These are phyloP conservation scores for Verbascum thapsus DNA, from an alignment of 257 asterid species.

Conservation along the genomic window DNA sequence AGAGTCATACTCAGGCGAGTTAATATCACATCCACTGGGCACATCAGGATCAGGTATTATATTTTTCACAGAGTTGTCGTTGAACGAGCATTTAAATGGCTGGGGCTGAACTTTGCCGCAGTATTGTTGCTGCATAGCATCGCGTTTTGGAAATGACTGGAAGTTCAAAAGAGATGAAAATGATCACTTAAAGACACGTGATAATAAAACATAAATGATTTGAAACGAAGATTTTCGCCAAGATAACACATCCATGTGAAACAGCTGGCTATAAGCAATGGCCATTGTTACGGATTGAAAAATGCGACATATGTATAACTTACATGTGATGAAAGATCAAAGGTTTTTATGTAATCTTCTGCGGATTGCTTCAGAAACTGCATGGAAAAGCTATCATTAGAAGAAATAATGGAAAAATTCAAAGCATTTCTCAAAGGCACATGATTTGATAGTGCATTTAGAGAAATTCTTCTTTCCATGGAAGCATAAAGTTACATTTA, in stretches of 20 bases:
- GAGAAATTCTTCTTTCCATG: not conserved
- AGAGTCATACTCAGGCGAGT: conserved; percentile 78
- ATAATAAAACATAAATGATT: conserved; percentile 2
- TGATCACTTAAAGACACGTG: conserved; percentile 22
- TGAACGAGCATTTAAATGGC: conserved; percentile 51
- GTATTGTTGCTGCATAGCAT: conserved; percentile 80
- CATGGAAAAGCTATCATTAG: conserved; percentile 38
- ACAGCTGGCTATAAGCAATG: conserved; percentile 19
- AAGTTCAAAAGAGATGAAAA: conserved; percentile 29
- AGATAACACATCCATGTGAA: conserved; percentile 12
- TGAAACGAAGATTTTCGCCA: conserved; percentile 12
- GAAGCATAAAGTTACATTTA: not conserved
- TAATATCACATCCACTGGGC: conserved; percentile 78
- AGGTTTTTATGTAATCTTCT: conserved; percentile 60
- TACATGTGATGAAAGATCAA: conserved; percentile 73
- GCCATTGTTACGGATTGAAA: conserved; percentile 14
- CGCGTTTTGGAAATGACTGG: conserved; percentile 73
- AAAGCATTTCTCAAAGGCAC: conserved; percentile 19
- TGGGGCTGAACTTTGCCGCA: conserved; percentile 55
- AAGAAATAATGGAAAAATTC: conserved; percentile 7
- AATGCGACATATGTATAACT: conserved; percentile 38
- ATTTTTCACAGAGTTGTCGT: conserved; percentile 66
- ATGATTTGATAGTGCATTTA: conserved; percentile 8
- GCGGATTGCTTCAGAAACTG: conserved; percentile 90
- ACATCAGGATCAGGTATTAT: conserved; percentile 83